Conservation (phyloP, 352 stramenopile species). For the Globisporangium heterothallicum region DNA sequence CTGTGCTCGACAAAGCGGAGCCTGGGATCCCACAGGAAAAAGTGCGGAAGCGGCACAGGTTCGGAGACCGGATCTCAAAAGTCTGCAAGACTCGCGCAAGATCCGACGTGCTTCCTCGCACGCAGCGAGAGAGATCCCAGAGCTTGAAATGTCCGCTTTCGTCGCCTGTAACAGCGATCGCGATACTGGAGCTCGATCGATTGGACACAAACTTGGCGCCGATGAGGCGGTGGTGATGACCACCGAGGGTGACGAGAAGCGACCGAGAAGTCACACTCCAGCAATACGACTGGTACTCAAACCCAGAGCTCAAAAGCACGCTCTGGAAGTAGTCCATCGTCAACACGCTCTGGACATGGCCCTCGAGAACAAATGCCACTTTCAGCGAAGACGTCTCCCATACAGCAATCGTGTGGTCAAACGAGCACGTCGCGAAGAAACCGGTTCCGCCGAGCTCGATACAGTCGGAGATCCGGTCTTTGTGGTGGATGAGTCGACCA, state of each 20-base stretch:
- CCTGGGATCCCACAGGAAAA: slow-evolving; percentile 23
- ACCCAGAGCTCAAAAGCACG: slow-evolving; percentile 66
- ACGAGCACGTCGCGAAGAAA: slow-evolving; percentile 66
- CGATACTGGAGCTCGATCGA: background rate
- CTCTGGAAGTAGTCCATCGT: slow-evolving; percentile 54
- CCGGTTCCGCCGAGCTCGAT: slow-evolving; percentile 47
- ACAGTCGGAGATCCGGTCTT: slow-evolving; percentile 47
- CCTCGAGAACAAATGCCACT: slow-evolving; percentile 51
- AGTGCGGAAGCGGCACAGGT: slow-evolving; percentile 36
- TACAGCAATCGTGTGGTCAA: slow-evolving; percentile 70
- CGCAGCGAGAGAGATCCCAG: slow-evolving; percentile 65
- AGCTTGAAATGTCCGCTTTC: slow-evolving; percentile 68
- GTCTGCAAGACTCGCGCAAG: slow-evolving; percentile 32
- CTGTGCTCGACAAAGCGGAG: background rate
- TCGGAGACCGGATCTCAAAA: slow-evolving; percentile 42
- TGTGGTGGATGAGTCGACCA: slow-evolving; percentile 26
- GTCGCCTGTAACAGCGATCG: slow-evolving; percentile 60
- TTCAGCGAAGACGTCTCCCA: slow-evolving; percentile 51
- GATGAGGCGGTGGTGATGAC: slow-evolving; percentile 66
- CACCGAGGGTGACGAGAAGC: slow-evolving; percentile 48
- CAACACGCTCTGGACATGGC: slow-evolving; percentile 58
- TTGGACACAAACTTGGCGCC: slow-evolving; percentile 58
- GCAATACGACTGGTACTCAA: slow-evolving; percentile 79
- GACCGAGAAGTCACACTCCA: slow-evolving; percentile 53
- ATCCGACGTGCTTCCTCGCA: slow-evolving; percentile 31